Percentiles rank a stretch among this genome's conserved stretches.
These are phyloP conservation scores for Pseudomonodictys pantanalensis DNA, from an alignment of 495 filamentous ascomycete species.

Conservation along the genomic window DNA sequence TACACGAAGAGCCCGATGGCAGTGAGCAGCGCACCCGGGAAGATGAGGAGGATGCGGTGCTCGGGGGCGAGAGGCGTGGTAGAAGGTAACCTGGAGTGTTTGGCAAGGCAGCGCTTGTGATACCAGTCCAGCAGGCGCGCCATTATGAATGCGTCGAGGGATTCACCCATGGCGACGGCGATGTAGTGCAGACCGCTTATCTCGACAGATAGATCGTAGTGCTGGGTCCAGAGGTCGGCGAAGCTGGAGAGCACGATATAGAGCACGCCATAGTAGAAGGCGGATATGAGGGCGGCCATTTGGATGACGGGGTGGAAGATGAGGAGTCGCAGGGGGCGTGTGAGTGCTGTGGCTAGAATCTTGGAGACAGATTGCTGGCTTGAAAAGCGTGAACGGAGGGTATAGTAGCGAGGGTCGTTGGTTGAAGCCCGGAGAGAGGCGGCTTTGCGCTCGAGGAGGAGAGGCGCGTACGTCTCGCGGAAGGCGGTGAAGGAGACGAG, in stretches of 20 bases:
- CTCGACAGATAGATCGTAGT: slow-evolving; percentile 17
- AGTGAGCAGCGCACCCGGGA: slow-evolving; percentile 27
- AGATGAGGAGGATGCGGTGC: slow-evolving; percentile 38
- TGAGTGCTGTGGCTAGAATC: neutral
- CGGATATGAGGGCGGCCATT: slow-evolving; percentile 29
- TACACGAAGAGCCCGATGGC: slow-evolving; percentile 41
- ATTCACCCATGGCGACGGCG: slow-evolving; percentile 21
- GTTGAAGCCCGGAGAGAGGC: slow-evolving; percentile 17
- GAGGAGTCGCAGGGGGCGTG: slow-evolving; percentile 35
- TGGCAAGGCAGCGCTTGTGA: slow-evolving; percentile 5
- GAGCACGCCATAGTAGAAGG: slow-evolving; percentile 40
- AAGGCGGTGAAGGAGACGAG: slow-evolving; percentile 9
- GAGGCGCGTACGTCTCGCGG: slow-evolving; percentile 25
- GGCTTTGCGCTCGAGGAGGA: slow-evolving; percentile 17
- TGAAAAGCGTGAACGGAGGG: slow-evolving; percentile 1
- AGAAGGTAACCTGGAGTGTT: neutral
- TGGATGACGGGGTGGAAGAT: slow-evolving; percentile 42
- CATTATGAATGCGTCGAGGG: slow-evolving; percentile 19
- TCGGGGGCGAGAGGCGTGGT: slow-evolving; percentile 27
- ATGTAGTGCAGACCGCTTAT: slow-evolving; percentile 33
- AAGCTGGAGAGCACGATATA: slow-evolving; percentile 42
- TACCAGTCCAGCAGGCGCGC: slow-evolving; percentile 22
- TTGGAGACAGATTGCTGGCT: neutral
- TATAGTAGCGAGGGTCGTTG: slow-evolving; percentile 23
- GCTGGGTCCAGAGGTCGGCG: slow-evolving; percentile 25